Percentiles rank a stretch among this genome's conserved stretches.
Conservation (phyloP, 78 protist genomes). For the slime mould (Dictyostelium discoideum) region dicty_2.7 NC_007091.3:866001-866500, state of each 20-base stretch:
- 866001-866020: neutral
- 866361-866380: neutral
- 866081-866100: neutral
- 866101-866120: neutral
- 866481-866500: neutral
- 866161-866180: neutral
- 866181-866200: neutral
- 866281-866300: neutral
- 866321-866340: neutral
- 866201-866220: neutral
- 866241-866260: neutral
- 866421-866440: neutral
- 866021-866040: neutral
- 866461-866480: neutral
- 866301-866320: neutral
- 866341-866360: neutral
- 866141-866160: neutral
- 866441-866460: neutral
- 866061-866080: neutral
- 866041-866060: neutral
- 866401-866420: neutral
- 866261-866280: neutral
- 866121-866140: neutral
- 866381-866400: neutral
- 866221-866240: neutral